Evolutionary conservation across 148 eudicot species (phyloP), one percentile per base, ranked within the genome.

Genomic region (Rhododendron henanense): DNA sequence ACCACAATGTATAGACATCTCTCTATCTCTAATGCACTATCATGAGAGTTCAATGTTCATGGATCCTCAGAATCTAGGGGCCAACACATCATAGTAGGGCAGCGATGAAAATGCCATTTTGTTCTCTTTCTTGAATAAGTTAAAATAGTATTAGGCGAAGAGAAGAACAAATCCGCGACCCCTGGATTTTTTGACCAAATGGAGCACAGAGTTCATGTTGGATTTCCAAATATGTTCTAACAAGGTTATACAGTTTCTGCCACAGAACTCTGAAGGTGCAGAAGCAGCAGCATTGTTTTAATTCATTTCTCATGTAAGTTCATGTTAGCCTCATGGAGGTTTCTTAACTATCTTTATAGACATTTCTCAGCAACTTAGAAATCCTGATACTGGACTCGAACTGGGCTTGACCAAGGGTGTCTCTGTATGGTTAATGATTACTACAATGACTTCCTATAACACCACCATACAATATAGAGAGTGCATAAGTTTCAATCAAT

Each of bases 31-130:
- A n/a, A 77, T 77, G 50, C 31, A 3, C 81, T 78, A 78, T 44
- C 48, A 44, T 44, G 81, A 78, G 81, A 23, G 28, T 78, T 78
- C 48, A 78, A 65, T n/a, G 73, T n/a, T 67, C 73, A 67, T 67
- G 73, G 73, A 25, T 1, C 33, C 73, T 67, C 33, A 67, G 71
- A n/a, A n/a, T 25, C 1, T 25, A 3, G 11, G 33, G 33, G 73
- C 73, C 73, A 25, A 25, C 73, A 44, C 45, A 44, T 19, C 15
- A 10, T n/a, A 11, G 16, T 47, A 79, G 53, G 3, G 21, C 59
- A 79, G 14, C 6, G 9, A 48, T n/a, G 59, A 11, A 78, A 10
- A 25, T 47, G 35, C 57, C 14, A 3, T 78, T 44, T 77, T 16
- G 16, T 71, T 31, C 7, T 23, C 11, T 65, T 23, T 65, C 47